Evolutionary conservation across 2,329 filamentous ascomycete species (phyloP).

Genomic region (Tolypocladium inflatum): DNA sequence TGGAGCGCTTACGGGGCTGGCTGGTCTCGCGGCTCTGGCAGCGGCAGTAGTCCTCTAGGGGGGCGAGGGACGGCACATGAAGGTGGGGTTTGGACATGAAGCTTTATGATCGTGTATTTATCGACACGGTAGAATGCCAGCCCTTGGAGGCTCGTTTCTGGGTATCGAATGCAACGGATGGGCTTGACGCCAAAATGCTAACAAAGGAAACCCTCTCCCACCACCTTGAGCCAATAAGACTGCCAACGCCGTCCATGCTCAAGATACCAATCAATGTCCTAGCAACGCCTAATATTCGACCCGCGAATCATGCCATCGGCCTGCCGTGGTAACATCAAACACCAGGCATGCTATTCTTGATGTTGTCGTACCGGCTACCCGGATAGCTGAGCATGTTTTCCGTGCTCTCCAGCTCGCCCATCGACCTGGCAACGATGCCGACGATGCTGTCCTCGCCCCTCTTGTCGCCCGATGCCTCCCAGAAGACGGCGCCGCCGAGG

Average conservation of each 20-base stretch:
- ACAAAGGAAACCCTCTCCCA: neutral
- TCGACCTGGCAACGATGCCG: slow-evolving; percentile 32
- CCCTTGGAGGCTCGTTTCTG: neutral
- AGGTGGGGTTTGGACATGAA: neutral
- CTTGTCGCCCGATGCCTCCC: slow-evolving; percentile 67
- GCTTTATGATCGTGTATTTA: neutral
- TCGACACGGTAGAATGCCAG: neutral
- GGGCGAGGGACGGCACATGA: neutral
- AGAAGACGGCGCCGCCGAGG: slow-evolving; percentile 74
- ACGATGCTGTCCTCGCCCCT: slow-evolving; percentile 47
- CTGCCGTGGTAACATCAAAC: neutral
- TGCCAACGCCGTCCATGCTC: neutral
- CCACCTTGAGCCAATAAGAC: neutral
- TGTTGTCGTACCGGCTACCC: slow-evolving; percentile 47
- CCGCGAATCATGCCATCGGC: neutral
- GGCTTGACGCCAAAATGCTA: neutral
- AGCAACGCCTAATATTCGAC: neutral
- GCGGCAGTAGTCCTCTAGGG: neutral
- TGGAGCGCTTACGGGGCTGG: neutral
- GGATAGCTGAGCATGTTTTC: slow-evolving; percentile 47
- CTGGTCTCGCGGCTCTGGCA: neutral
- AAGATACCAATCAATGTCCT: neutral
- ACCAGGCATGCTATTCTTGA: slow-evolving; percentile 23
- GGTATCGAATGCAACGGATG: neutral
- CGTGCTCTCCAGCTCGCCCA: slow-evolving; percentile 38